phyloP scores from a whole-genome alignment of 768 basidiomycete species.

The button mushroom (Agaricus bisporus) region DNA sequence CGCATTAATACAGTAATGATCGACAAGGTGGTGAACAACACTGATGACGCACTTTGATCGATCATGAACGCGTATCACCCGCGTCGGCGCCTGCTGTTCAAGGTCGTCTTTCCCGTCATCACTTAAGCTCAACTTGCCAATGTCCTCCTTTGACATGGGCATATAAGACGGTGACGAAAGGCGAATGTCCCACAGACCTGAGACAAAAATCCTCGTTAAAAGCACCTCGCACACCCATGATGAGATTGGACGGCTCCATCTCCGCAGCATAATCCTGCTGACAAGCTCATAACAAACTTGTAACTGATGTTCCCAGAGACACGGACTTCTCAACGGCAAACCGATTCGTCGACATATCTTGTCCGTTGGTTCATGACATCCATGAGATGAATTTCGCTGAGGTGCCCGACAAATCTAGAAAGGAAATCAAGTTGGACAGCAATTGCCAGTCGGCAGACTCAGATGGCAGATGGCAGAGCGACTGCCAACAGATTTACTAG shows the following conservation, averaged over 20 bases:
- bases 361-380: not conserved
- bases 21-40: not conserved
- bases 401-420: too few species aligned
- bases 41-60: slow-evolving; percentile 7
- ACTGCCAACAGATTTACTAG: too few species aligned
- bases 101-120: slow-evolving; percentile 1
- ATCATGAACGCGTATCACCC: not conserved
- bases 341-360: slow-evolving; percentile 5
- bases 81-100: not conserved
- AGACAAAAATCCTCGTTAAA: not conserved
- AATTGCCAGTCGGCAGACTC: too few species aligned
- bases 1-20: not conserved
- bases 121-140: slow-evolving; percentile 3
- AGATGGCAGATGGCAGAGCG: too few species aligned
- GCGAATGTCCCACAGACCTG: not conserved
- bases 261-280: slow-evolving; percentile 9
- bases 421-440: too few species aligned
- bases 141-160: slow-evolving; percentile 1
- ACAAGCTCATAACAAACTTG: not conserved
- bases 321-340: not conserved
- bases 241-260: not conserved
- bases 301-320: not conserved
- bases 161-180: not conserved
- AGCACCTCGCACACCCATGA: too few species aligned
- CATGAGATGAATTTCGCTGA: too few species aligned